Conservation (phyloP, 148 eudicot species). For the Pharnaceum exiguum region DNA sequence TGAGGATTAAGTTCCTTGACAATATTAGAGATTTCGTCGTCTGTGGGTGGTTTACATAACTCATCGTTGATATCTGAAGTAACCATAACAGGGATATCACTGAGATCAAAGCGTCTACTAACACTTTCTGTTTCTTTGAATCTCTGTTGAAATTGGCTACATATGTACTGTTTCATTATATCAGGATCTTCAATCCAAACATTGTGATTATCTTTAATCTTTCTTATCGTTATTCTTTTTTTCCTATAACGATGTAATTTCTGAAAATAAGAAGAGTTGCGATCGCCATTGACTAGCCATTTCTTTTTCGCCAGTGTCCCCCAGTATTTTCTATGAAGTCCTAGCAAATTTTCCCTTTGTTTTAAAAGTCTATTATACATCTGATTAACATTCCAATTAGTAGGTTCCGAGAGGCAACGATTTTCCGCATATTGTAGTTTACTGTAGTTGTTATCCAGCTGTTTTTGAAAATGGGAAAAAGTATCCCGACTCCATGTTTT, state of each 20-base stretch:
- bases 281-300: background rate
- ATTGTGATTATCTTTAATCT: background rate
- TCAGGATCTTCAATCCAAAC: background rate
- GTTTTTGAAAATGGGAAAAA: background rate
- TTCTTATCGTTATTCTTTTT: background rate
- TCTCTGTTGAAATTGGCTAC: background rate
- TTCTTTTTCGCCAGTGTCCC: background rate
- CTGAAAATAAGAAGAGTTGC: background rate
- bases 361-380: background rate
- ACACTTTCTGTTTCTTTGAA: background rate
- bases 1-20: background rate
- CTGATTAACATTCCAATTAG: background rate
- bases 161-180: background rate
- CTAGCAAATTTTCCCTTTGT: background rate
- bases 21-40: background rate
- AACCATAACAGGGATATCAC: background rate
- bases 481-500: background rate
- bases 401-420: background rate
- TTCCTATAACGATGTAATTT: background rate
- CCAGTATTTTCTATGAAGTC: background rate
- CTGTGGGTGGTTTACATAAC: background rate
- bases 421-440: background rate
- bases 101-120: background rate
- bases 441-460: background rate
- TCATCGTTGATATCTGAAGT: background rate